Base-by-base conservation (phyloP, 306 rosid species). In the Vigna nakashimae region DNA sequence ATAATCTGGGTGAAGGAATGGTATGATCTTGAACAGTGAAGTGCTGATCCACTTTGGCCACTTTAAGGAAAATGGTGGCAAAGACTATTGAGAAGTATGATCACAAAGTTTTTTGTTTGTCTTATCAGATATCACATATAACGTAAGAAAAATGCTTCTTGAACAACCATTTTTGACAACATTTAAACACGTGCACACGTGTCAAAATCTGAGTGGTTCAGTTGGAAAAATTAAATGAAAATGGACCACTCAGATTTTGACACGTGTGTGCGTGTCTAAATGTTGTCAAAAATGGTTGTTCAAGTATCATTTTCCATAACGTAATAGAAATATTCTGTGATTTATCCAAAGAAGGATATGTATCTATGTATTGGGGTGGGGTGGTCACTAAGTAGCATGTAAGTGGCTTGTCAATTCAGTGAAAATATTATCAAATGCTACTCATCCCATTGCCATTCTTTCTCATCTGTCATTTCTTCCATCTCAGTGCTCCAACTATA, bases 41-140 rank as follows among this genome's bases (percentile, higher is more conserved):
- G 88, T 83, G 87, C 82, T 60, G 56, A 18, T 80, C 93, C 89
- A 89, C 87, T 87, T 71, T 62, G 78, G 58, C 88, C 91, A 89
- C 88, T 87, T 79, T n/a, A 51, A 26, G 5, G 26, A 71, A 46
- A 53, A 46, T 85, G 73, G 86, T 81, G 93, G 78, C 58, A 75
- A 79, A 6, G 4, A 34, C 86, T 84, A 67, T 82, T 79, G 62
- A 76, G 36, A 59, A 34, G 7, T 42, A 0, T 40, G 14, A 69
- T 38, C 59, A 51, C 26, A 57, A 26, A 34, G 14, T 64, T 64
- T 81, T 57, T 76, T 85, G 85, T 79, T 73, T 81, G 77, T 83
- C 80, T 82, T 69, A 36, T 70, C 58, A 68, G 15, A 45, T 45
- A 11, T 45, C 50, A 45, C 14, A 42, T 64, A 58, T 30, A 59